Percentiles rank a stretch among this genome's conserved stretches.
These are phyloP conservation scores for Puccinia hordei DNA, from an alignment of 1,284 basidiomycete genomes.

Conservation along the genomic window DNA sequence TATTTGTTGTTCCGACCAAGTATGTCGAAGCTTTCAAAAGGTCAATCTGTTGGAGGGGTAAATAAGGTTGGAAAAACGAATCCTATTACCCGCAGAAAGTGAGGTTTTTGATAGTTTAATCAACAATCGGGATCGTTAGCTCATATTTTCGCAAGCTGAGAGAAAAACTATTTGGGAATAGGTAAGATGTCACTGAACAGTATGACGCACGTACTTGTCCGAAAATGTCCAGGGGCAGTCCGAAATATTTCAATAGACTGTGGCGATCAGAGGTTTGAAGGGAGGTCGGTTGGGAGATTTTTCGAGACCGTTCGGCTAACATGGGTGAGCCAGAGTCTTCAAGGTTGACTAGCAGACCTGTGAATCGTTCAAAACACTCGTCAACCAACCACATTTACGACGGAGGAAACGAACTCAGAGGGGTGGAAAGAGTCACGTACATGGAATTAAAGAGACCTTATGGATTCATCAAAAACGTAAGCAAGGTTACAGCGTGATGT, in stretches of 20 bases:
- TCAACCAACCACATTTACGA: neutral
- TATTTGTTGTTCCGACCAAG: constrained; percentile 86
- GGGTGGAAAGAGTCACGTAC: constrained; percentile 60
- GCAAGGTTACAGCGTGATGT: neutral
- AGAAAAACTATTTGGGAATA: too few species aligned
- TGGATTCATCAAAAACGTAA: constrained; percentile 54
- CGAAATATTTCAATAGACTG: constrained; percentile 87
- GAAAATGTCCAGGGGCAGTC: constrained; percentile 75
- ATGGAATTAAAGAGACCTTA: constrained; percentile 72
- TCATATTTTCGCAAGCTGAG: neutral
- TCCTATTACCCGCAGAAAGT: constrained; percentile 63
- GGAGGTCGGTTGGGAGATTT: constrained; percentile 73
- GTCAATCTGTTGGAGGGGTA: constrained; percentile 93
- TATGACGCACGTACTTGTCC: constrained; percentile 55
- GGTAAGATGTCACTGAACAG: neutral
- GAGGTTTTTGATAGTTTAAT: neutral
- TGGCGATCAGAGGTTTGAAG: constrained; percentile 85
- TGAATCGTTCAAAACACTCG: neutral
- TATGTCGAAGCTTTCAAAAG: constrained; percentile 79
- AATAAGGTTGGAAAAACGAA: constrained; percentile 95
- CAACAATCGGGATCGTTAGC: neutral
- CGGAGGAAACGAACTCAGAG: neutral
- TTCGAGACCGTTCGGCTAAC: constrained; percentile 69
- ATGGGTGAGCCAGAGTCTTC: constrained; percentile 90
- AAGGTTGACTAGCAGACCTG: constrained; percentile 79